Percentiles rank a stretch among this genome's conserved stretches.
Evolutionary conservation across 73 alveolate genomes (phyloP).

Genomic region (Uronychia binucleata): DNA sequence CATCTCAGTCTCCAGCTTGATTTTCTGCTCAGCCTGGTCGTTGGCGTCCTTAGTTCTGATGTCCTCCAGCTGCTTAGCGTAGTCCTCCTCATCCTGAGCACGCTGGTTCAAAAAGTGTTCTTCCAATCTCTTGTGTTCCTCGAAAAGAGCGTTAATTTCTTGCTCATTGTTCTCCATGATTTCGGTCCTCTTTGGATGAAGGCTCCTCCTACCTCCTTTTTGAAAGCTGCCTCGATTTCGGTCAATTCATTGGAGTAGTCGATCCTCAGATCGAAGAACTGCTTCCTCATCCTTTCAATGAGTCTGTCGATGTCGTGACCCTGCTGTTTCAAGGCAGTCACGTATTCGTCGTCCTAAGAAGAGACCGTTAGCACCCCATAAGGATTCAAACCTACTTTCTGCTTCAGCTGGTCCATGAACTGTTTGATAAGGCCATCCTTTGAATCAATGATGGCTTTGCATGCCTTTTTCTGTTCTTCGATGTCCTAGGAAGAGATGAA

Average conservation of each 20-base stretch:
- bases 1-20: constrained; percentile 82
- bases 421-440: constrained; percentile 71
- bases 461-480: constrained; percentile 70
- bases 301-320: constrained; percentile 76
- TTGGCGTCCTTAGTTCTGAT: constrained; percentile 79
- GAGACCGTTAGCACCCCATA: background rate
- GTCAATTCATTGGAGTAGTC: constrained; percentile 73
- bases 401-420: constrained; percentile 75
- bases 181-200: constrained; percentile 52
- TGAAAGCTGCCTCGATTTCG: constrained; percentile 81
- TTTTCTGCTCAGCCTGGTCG: constrained; percentile 77
- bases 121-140: constrained; percentile 72
- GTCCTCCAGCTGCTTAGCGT: constrained; percentile 75
- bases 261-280: constrained; percentile 76
- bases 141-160: constrained; percentile 73
- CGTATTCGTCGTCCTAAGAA: constrained; percentile 85
- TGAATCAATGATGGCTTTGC: constrained; percentile 70
- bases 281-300: constrained; percentile 73
- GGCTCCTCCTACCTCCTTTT: constrained; percentile 47
- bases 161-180: constrained; percentile 60
- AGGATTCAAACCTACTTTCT: constrained; percentile 16
- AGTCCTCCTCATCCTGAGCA: constrained; percentile 76
- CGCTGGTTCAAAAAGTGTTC: constrained; percentile 67
- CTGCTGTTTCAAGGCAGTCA: constrained; percentile 74
- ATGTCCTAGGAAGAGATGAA: constrained; percentile 65